These are phyloP conservation scores for Tricholoma flavovirens DNA, from an alignment of 768 basidiomycete species.

Conservation along the genomic window DNA sequence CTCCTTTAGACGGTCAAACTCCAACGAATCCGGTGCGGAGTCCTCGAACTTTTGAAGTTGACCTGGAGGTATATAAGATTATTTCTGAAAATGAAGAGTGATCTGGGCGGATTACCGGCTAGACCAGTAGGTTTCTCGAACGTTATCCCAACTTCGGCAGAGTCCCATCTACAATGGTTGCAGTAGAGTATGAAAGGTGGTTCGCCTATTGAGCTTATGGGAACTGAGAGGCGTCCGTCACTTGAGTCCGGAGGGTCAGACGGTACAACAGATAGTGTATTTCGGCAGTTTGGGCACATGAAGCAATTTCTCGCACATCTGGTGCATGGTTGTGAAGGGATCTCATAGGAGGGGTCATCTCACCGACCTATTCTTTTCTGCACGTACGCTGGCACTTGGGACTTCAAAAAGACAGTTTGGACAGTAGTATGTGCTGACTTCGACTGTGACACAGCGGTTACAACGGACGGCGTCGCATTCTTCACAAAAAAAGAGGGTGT, in stretches of 20 bases:
- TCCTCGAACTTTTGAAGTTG: conserved; percentile 91
- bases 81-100: conserved; percentile 3
- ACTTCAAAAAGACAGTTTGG: conserved; percentile 99
- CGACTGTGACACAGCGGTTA: conserved; percentile 84
- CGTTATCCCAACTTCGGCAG: conserved; percentile 81
- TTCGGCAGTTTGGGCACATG: conserved; percentile 88
- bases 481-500: conserved; percentile 92
- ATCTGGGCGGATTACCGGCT: conserved; percentile 53
- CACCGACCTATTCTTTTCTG: conserved; percentile 88
- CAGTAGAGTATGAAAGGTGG: conserved; percentile 91
- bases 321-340: conserved; percentile 7
- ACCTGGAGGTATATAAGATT: conserved; percentile 38
- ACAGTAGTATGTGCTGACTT: conserved; percentile 97
- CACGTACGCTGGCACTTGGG: conserved; percentile 95
- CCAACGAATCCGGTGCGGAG: conserved; percentile 74
- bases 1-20: conserved; percentile 93
- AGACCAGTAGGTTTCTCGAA: conserved; percentile 97
- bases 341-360: not conserved
- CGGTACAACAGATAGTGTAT: conserved; percentile 86
- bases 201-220: conserved; percentile 62
- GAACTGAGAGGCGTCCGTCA: conserved; percentile 48
- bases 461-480: conserved; percentile 97
- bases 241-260: conserved; percentile 72
- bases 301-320: conserved; percentile 99
- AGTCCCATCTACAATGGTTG: conserved; percentile 93